A percentile compares a stretch with the other conserved stretches of the same genome.
These are phyloP conservation scores for Bolboschoenus planiculmis DNA, from an alignment of 176 grass and related monocot species.

Conservation along the genomic window DNA sequence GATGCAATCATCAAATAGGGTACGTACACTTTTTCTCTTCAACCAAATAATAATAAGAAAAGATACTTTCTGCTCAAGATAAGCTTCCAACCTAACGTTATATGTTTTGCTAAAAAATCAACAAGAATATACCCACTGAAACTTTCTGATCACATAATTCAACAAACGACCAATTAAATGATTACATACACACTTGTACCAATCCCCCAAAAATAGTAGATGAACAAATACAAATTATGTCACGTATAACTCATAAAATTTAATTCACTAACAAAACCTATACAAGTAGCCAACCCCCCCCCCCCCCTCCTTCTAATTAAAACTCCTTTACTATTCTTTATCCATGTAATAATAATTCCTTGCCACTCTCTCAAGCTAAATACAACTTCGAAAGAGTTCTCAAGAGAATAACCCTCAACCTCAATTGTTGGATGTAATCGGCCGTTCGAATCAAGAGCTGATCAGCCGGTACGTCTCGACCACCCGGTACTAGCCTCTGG, in stretches of 20 bases:
- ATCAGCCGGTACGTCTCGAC: conserved; percentile 38
- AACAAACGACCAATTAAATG: conserved; percentile 21
- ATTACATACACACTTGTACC: neutral
- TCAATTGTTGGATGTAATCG: conserved; percentile 63
- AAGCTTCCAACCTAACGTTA: neutral
- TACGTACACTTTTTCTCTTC: neutral
- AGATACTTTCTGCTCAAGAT: neutral
- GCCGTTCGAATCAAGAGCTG: conserved; percentile 60
- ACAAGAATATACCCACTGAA: neutral
- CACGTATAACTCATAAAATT: conserved; percentile 19
- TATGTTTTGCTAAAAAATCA: neutral
- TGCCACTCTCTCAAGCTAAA: neutral
- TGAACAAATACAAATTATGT: conserved; percentile 20
- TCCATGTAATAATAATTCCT: conserved; percentile 2
- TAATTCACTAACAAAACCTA: conserved; percentile 19
- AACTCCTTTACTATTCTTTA: conserved; percentile 17
- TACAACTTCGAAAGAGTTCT: conserved; percentile 51
- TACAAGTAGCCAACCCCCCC: conserved; percentile 2
- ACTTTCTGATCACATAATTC: neutral
- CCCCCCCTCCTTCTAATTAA: neutral
- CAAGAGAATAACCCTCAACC: conserved; percentile 53
- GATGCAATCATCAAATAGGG: neutral
- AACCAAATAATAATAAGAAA: neutral
- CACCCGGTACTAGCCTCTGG: conserved; percentile 68
- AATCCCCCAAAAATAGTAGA: conserved; percentile 5